These are phyloP conservation scores for Colletotrichum sp. DNA, from an alignment of 2,329 filamentous ascomycete species.

Conservation along the genomic window DNA sequence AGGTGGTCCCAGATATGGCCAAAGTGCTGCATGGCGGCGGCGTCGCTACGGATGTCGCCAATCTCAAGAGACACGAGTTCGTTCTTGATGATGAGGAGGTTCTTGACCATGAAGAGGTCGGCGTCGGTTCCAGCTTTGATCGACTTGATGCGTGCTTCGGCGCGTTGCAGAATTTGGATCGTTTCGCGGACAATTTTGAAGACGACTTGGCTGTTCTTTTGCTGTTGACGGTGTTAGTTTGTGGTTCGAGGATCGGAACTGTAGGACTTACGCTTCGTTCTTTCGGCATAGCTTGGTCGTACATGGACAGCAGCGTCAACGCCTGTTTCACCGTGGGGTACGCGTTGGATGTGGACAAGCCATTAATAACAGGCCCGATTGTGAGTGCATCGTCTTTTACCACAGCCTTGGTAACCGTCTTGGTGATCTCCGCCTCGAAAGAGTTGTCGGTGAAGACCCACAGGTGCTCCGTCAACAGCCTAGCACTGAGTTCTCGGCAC, in stretches of 20 bases:
- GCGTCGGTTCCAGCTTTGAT: conserved; percentile 69
- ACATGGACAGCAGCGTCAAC: conserved; percentile 63
- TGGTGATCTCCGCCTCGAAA: conserved; percentile 61
- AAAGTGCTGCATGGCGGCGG: conserved; percentile 63
- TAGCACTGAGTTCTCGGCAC: conserved; percentile 59
- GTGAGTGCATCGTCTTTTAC: conserved; percentile 53
- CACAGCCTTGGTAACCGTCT: conserved; percentile 54
- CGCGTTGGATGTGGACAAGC: conserved; percentile 59
- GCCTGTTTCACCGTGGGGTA: conserved; percentile 63
- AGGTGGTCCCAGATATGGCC: conserved; percentile 68
- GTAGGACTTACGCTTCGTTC: conserved; percentile 59
- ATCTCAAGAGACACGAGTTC: conserved; percentile 97
- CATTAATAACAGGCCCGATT: conserved; percentile 52
- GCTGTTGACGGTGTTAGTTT: conserved; percentile 30
- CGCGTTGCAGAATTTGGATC: conserved; percentile 79
- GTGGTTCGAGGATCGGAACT: accelerated
- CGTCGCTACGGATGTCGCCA: conserved; percentile 64
- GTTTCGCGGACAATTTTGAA: conserved; percentile 86
- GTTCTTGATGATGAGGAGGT: conserved; percentile 93
- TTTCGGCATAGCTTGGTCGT: conserved; percentile 68
- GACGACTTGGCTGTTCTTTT: conserved; percentile 59
- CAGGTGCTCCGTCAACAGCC: conserved; percentile 59
- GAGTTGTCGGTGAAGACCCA: conserved; percentile 60
- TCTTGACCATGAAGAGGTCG: conserved; percentile 92
- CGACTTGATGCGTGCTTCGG: conserved; percentile 71